These are phyloP conservation scores for Sclerotinia glacialis DNA, from an alignment of 2,329 filamentous ascomycete species.

Conservation along the genomic window DNA sequence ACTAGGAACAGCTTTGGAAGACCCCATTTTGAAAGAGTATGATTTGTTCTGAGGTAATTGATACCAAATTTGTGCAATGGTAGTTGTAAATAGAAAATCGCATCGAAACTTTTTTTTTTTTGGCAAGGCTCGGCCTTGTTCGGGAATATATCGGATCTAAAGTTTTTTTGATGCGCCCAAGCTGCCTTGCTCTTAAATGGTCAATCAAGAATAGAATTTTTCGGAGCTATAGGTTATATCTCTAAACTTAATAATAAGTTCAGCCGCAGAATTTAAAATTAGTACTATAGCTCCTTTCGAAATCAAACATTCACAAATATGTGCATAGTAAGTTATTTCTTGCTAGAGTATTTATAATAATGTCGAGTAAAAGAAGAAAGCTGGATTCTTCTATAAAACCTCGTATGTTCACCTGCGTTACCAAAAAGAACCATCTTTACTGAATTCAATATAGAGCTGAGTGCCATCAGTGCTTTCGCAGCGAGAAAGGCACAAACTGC, in stretches of 20 bases:
- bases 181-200: background rate
- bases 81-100: constrained; percentile 6
- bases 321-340: background rate
- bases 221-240: no score
- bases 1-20: constrained; percentile 28
- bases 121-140: constrained; percentile 18
- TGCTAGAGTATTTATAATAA: background rate
- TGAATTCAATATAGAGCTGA: constrained; percentile 32
- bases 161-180: constrained; percentile 24
- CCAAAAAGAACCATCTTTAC: background rate
- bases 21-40: constrained; percentile 22
- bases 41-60: constrained; percentile 7
- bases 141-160: constrained; percentile 24
- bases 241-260: no score
- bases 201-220: no score
- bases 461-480: constrained; percentile 36
- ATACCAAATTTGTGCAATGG: constrained; percentile 8
- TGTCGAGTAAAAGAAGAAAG: constrained; percentile 44
- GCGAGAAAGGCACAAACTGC: constrained; percentile 31
- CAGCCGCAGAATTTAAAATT: no score
- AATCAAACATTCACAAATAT: background rate
- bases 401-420: constrained; percentile 37
- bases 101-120: constrained; percentile 29
- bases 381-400: constrained; percentile 41
- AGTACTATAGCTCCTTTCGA: no score